Evolutionary conservation across 2,329 filamentous ascomycete genomes (phyloP).

Genomic region (Ustulina deusta): DNA sequence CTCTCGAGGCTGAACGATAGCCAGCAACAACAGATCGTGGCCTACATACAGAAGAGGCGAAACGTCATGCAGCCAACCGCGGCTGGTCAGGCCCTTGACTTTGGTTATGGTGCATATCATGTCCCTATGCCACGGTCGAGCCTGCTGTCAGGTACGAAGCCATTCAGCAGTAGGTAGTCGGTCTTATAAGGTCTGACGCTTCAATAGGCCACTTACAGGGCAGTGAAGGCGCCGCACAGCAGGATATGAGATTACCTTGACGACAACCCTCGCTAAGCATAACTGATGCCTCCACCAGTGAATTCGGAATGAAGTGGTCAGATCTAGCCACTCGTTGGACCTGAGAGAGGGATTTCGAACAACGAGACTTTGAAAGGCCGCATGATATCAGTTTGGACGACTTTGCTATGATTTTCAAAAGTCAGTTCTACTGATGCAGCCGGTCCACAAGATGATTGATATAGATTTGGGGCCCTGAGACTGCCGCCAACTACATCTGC

Average conservation of each 20-base stretch:
- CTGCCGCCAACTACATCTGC: neutral
- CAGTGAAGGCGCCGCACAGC: conserved; percentile 22
- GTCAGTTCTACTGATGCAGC: neutral
- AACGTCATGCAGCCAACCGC: conserved; percentile 32
- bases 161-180: conserved; percentile 2
- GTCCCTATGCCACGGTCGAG: conserved; percentile 36
- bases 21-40: conserved; percentile 46
- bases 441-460: neutral
- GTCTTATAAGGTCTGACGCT: conserved; percentile 14
- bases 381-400: conserved; percentile 8
- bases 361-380: neutral
- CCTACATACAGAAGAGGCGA: conserved; percentile 44
- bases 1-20: conserved; percentile 42
- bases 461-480: neutral
- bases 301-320: neutral
- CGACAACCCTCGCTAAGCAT: conserved; percentile 10
- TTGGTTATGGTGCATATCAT: conserved; percentile 31
- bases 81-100: conserved; percentile 38
- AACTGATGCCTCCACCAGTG: neutral
- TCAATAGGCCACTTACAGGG: conserved; percentile 6
- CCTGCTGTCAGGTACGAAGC: conserved; percentile 34
- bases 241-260: conserved; percentile 26
- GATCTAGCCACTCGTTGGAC: neutral
- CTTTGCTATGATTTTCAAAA: neutral
- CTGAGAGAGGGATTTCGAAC: neutral